Conservation (phyloP, 2,329 filamentous ascomycete genomes). For the Pseudogymnoascus sp. region DNA sequence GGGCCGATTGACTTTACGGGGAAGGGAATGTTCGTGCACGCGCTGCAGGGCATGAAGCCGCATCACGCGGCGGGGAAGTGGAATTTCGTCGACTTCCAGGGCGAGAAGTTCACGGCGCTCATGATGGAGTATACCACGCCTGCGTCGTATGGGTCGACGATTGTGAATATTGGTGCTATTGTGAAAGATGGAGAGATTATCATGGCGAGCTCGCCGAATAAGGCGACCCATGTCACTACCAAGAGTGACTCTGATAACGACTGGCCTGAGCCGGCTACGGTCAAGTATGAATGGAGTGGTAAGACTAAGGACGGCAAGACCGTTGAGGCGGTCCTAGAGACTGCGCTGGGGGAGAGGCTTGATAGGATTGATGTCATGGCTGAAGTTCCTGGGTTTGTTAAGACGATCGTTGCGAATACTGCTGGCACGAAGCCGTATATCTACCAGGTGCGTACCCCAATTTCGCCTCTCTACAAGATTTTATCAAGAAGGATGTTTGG, state of each 20-base stretch:
- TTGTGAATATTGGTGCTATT: conserved; percentile 76
- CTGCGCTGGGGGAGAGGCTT: conserved; percentile 57
- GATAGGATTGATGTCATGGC: conserved; percentile 95
- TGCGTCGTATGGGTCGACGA: conserved; percentile 79
- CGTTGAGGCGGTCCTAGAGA: conserved; percentile 63
- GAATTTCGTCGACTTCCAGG: conserved; percentile 92
- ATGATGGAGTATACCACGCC: conserved; percentile 97
- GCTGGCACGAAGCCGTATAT: conserved; percentile 95
- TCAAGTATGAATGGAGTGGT: conserved; percentile 73
- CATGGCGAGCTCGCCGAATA: conserved; percentile 59
- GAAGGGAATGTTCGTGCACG: conserved; percentile 71
- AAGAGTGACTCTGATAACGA: conserved; percentile 70
- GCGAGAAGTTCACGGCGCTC: conserved; percentile 75
- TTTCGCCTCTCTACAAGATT: background rate
- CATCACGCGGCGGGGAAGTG: conserved; percentile 88
- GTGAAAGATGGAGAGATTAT: conserved; percentile 75
- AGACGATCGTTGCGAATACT: conserved; percentile 81
- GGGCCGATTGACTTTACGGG: conserved; percentile 78
- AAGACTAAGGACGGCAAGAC: conserved; percentile 68
- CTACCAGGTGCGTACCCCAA: conserved; percentile 63
- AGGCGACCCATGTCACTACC: conserved; percentile 60
- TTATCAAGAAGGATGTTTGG: background rate
- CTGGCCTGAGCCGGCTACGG: conserved; percentile 78
- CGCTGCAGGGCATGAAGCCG: conserved; percentile 96
- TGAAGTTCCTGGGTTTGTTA: conserved; percentile 91